These are phyloP conservation scores for Pythium chondricola DNA, from an alignment of 352 stramenopile species.

Conservation along the genomic window DNA sequence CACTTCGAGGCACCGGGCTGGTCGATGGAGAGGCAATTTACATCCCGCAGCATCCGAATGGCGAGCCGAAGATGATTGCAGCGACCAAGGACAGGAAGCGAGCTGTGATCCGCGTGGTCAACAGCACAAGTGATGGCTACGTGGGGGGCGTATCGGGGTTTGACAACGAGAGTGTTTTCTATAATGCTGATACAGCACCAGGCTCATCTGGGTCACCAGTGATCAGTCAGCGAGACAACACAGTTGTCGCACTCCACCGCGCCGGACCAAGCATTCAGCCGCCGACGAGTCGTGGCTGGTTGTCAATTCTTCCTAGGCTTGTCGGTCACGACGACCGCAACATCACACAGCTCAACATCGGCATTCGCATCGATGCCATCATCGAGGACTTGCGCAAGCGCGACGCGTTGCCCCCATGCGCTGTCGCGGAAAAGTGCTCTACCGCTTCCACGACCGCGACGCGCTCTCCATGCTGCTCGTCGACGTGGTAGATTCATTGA, in stretches of 20 bases:
- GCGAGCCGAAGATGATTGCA: slow-evolving; percentile 55
- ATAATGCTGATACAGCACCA: slow-evolving; percentile 61
- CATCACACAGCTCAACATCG: slow-evolving; percentile 26
- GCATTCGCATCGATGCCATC: slow-evolving; percentile 34
- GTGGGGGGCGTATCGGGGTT: background rate
- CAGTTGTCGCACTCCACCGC: slow-evolving; percentile 59
- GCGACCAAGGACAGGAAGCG: slow-evolving; percentile 35
- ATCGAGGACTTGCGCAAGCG: slow-evolving; percentile 20
- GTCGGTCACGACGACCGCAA: too few relatives aligned
- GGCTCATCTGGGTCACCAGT: slow-evolving; percentile 64
- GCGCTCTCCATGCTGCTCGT: background rate
- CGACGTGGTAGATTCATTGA: background rate
- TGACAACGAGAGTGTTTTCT: slow-evolving; percentile 35
- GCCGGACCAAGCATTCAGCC: slow-evolving; percentile 21
- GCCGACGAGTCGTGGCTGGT: too few relatives aligned
- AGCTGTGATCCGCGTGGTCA: slow-evolving; percentile 28
- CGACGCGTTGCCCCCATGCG: slow-evolving; percentile 18
- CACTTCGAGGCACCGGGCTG: slow-evolving; percentile 29
- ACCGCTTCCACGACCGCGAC: background rate
- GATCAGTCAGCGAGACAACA: slow-evolving; percentile 52
- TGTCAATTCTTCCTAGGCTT: too few relatives aligned
- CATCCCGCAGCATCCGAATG: slow-evolving; percentile 58
- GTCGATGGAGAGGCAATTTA: slow-evolving; percentile 50
- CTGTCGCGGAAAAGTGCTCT: slow-evolving; percentile 10
- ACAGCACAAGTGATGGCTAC: background rate